Base-by-base conservation (phyloP, 768 basidiomycete genomes). In the Agrocybe praecox region DNA sequence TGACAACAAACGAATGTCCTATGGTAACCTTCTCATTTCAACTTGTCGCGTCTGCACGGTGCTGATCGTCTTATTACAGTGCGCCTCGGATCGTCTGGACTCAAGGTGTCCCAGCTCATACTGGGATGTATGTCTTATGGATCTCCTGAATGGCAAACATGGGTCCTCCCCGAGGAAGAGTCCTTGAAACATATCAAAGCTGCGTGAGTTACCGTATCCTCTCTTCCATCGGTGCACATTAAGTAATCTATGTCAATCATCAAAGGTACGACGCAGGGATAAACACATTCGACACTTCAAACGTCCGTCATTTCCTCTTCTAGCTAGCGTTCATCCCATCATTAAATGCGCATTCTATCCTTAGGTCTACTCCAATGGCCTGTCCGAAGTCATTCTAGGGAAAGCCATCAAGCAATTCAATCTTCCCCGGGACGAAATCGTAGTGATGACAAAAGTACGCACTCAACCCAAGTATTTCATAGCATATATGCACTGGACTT, bases 341-440 rank as follows among this genome's bases (percentile, higher is more conserved):
- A 8, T 15, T 34, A 15, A 34, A 19, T 50, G 34, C n/a, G 22
- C 22, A 4, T 21, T 19, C 21, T 46, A 40, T 61, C 22, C 21
- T 40, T 26, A 87, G 85, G 74, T 80, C 0, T 90, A 90, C 64
- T 87, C 84, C 0, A 84, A 88, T 58, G 88, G 88, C 1, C 69
- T 74, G 6, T 87, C 85, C 0, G 91, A 92, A 66, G 63, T 80
- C 45, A 78, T 90, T 49, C 74, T 90, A n/a, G 90, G 90, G 11
- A 86, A 88, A 61, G 88, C 84, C 2, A 85, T 93, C 72, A 88
- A 87, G 63, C 65, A 83, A 58, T 77, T 82, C 59, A 67, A 84
- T 19, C 74, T 90, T 12, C 88, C 89, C n/a, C 82, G 90, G 1
- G 86, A 88, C 12, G 83, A 87, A 61, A 84, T 92, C 45, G 90